These are phyloP conservation scores for Penicillium dipodomyicola DNA, from an alignment of 495 filamentous ascomycete genomes.

Conservation along the genomic window DNA sequence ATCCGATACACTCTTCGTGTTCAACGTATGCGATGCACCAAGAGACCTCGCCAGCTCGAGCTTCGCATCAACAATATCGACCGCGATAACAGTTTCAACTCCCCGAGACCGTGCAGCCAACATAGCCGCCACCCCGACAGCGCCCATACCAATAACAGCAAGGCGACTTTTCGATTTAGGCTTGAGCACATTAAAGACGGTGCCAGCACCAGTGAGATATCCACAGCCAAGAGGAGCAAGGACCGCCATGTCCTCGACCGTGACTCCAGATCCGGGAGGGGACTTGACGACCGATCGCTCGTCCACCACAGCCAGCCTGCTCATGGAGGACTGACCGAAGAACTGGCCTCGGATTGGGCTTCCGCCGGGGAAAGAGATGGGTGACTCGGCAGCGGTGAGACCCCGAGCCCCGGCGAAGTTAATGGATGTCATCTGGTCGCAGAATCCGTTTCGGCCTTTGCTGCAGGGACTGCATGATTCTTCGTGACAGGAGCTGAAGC, in stretches of 20 bases:
- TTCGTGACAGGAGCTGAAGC: constrained; percentile 39
- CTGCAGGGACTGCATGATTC: constrained; percentile 26
- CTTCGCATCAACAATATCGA: constrained; percentile 42
- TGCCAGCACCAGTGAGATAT: constrained; percentile 47
- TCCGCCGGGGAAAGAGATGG: constrained; percentile 26
- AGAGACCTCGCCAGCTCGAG: constrained; percentile 40
- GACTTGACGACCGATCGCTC: constrained; percentile 33
- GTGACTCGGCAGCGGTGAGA: constrained; percentile 12
- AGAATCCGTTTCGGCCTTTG: constrained; percentile 27
- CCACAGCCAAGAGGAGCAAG: constrained; percentile 49
- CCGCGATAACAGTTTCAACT: constrained; percentile 36
- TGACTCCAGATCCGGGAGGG: not conserved
- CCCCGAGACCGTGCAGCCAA: constrained; percentile 31
- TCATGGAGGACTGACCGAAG: constrained; percentile 46
- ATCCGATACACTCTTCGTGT: constrained; percentile 25
- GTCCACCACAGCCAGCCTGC: constrained; percentile 36
- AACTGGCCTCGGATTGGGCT: constrained; percentile 36
- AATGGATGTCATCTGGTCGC: constrained; percentile 31
- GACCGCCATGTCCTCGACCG: constrained; percentile 27
- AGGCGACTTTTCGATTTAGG: constrained; percentile 24
- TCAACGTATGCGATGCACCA: constrained; percentile 44
- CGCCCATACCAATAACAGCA: constrained; percentile 42
- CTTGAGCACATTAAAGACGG: constrained; percentile 41
- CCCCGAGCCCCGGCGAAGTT: constrained; percentile 40
- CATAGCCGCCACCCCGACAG: constrained; percentile 43